Base-by-base conservation (phyloP, 164 flowering plant genomes). In the Hamamelis virginiana region DNA sequence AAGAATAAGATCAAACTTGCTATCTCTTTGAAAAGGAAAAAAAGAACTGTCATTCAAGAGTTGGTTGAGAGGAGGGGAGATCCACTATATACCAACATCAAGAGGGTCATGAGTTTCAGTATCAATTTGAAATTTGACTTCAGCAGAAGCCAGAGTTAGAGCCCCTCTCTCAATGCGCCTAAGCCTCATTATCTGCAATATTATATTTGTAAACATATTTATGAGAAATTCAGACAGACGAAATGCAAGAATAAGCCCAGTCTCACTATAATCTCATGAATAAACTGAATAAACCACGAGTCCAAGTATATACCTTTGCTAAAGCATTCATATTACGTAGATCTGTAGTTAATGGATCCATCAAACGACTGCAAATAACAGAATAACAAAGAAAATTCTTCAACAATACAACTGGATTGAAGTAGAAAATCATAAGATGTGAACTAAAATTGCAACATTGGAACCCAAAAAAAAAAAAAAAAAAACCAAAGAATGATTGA, bases 71-170 rank as follows among this genome's bases (percentile, higher is more conserved):
- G n/a, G n/a, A n/a, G n/a, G n/a, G n/a, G n/a, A n/a, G n/a, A n/a
- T 26, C 22, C 50, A 69, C 14, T 48, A 74, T 82, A 56, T 84
- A 96, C 99, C 99, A 77, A 96, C 88, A 83, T 96, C 99, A 81
- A 96, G 97, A 73, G 98, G 99, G 69, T 96, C 99, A 72, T 91
- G 99, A 77, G 99, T 96, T 78, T 96, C 99, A 19, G 99, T 93
- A 78, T 96, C 99, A 80, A 93, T 91, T 76, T 96, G 92, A 83
- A 96, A 96, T 75, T 93, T 96, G 69, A 96, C 98, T 84, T 96
- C 99, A 64, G 99, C 97, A 78, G 99, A 96, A 73, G 99, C 99
- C 80, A 96, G 98, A 68, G 99, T 96, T 59, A 96, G 70, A 65
- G 99, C 99, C 70, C 99, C 99, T 79, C 95, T 87, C 27, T 96